These are phyloP conservation scores for Chlorophyllum brunneum DNA, from an alignment of 768 basidiomycete species.

Conservation along the genomic window DNA sequence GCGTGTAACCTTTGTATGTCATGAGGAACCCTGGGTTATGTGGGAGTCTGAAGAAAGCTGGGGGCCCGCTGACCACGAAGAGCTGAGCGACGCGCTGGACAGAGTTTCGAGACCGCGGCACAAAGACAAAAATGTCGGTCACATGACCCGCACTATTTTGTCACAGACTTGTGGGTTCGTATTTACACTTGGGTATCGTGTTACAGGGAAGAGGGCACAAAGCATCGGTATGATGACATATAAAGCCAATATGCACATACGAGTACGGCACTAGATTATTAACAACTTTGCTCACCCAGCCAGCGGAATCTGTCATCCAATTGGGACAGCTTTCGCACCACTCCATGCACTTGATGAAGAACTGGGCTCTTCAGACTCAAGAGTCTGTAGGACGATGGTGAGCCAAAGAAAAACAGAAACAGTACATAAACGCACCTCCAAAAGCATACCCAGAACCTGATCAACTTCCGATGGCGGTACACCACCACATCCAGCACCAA, in stretches of 20 bases:
- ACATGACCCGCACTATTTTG: constrained; percentile 11
- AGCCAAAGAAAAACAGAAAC: background rate
- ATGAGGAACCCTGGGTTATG: constrained; percentile 13
- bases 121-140: constrained; percentile 12
- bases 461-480: constrained; percentile 87
- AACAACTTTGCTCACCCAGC: background rate
- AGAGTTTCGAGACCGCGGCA: background rate
- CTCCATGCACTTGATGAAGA: constrained; percentile 50
- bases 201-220: background rate
- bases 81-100: constrained; percentile 3
- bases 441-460: constrained; percentile 74
- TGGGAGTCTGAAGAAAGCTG: background rate
- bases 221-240: constrained; percentile 5
- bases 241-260: constrained; percentile 1
- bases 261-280: background rate
- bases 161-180: constrained; percentile 6
- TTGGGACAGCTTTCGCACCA: constrained; percentile 30
- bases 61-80: background rate
- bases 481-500: constrained; percentile 88
- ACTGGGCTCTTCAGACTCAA: constrained; percentile 79
- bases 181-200: background rate
- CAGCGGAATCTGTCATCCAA: constrained; percentile 19
- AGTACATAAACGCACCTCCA: constrained; percentile 56
- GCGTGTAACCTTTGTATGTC: constrained; percentile 30
- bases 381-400: constrained; percentile 44